Evolutionary conservation across 805 yeast genomes (phyloP).

Genomic region (Wickerhamomyces xylosicus): DNA sequence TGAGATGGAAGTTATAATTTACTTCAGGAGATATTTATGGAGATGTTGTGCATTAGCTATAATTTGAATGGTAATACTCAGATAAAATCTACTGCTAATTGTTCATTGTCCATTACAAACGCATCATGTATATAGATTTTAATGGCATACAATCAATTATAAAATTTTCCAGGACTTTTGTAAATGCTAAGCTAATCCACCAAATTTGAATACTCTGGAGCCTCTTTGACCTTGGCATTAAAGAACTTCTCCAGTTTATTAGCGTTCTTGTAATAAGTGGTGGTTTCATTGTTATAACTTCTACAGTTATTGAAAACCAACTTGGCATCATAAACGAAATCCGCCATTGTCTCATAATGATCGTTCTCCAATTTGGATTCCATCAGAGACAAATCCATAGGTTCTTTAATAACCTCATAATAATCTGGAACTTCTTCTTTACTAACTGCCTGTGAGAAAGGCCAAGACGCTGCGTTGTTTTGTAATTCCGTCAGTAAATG

Average conservation of each 20-base stretch:
- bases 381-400: conserved; percentile 96
- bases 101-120: too few relatives aligned
- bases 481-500: conserved; percentile 80
- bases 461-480: conserved; percentile 97
- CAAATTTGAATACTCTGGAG: conserved; percentile 82
- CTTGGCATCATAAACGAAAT: conserved; percentile 80
- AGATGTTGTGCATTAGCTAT: too few relatives aligned
- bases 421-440: conserved; percentile 93
- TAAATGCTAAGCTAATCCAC: conserved; percentile 34
- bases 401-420: conserved; percentile 92
- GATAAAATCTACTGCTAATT: background rate
- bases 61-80: too few relatives aligned
- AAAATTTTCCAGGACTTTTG: too few relatives aligned
- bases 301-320: conserved; percentile 87
- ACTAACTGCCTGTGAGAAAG: conserved; percentile 88
- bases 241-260: conserved; percentile 87
- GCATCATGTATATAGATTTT: conserved; percentile 1
- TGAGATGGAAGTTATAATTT: background rate
- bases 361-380: conserved; percentile 88
- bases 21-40: too few relatives aligned
- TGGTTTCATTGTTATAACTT: conserved; percentile 83
- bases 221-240: conserved; percentile 71
- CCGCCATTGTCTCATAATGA: conserved; percentile 83
- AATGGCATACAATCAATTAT: background rate
- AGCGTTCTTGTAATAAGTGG: conserved; percentile 94